These are phyloP conservation scores for Clavariopsis aquatica DNA, from an alignment of 495 filamentous ascomycete genomes.

Conservation along the genomic window DNA sequence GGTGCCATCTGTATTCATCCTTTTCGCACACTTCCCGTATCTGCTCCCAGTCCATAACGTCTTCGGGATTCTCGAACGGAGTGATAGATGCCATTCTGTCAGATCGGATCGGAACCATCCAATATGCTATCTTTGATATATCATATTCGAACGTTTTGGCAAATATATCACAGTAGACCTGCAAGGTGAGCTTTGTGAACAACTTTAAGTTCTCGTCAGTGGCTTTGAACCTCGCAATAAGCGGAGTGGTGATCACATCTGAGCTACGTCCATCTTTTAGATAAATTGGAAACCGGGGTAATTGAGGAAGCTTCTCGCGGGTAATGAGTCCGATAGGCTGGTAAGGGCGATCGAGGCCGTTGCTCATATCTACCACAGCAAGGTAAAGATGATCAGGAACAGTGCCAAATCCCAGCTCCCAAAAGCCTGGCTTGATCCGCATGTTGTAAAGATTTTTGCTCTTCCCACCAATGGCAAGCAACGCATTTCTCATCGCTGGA, in stretches of 20 bases:
- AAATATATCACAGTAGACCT: constrained; percentile 82
- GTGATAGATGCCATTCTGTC: neutral
- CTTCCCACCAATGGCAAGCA: constrained; percentile 77
- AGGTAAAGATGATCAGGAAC: constrained; percentile 61
- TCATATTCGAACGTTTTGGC: constrained; percentile 76
- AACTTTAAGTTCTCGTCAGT: constrained; percentile 47
- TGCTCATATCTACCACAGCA: constrained; percentile 62
- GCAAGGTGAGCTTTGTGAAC: constrained; percentile 70
- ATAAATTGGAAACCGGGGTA: constrained; percentile 72
- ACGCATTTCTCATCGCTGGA: constrained; percentile 86
- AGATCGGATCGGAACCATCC: constrained; percentile 63
- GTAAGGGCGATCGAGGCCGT: constrained; percentile 61
- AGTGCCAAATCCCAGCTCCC: constrained; percentile 58
- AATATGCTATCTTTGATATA: constrained; percentile 73
- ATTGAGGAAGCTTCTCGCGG: constrained; percentile 60
- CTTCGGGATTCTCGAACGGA: constrained; percentile 24
- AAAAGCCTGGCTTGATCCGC: constrained; percentile 76
- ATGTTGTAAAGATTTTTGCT: constrained; percentile 73
- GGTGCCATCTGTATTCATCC: constrained; percentile 57
- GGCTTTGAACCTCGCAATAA: constrained; percentile 49
- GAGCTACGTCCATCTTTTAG: constrained; percentile 64
- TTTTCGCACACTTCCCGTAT: constrained; percentile 56
- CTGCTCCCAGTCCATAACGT: constrained; percentile 67
- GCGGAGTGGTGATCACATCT: constrained; percentile 51
- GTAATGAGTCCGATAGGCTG: constrained; percentile 73